Percentiles rank a stretch among this genome's conserved stretches.
Evolutionary conservation across 2,329 filamentous ascomycete genomes (phyloP).

Genomic region (Cylindrodendrum hubeiense): DNA sequence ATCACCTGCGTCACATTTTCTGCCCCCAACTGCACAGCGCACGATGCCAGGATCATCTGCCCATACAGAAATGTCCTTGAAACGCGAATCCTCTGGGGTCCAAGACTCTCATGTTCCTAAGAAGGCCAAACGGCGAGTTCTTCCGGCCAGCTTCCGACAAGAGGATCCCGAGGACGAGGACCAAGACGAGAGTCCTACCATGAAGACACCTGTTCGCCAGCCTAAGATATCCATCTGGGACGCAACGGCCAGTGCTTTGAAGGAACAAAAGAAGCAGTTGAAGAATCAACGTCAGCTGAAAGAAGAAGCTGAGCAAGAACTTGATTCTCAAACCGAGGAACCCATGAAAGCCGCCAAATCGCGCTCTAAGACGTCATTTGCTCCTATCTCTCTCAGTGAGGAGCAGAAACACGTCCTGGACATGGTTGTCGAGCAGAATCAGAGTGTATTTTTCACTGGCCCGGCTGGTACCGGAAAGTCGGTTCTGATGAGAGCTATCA

Average conservation of each 20-base stretch:
- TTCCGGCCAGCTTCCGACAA: conserved; percentile 65
- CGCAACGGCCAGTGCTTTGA: conserved; percentile 41
- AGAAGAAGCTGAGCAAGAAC: conserved; percentile 56
- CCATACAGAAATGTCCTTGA: conserved; percentile 47
- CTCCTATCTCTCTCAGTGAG: conserved; percentile 78
- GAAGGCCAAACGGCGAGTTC: conserved; percentile 70
- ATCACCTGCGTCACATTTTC: conserved; percentile 66
- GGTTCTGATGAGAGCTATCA: conserved; percentile 93
- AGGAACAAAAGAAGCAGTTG: conserved; percentile 82
- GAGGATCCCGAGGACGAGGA: conserved; percentile 52
- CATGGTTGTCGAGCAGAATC: conserved; percentile 81
- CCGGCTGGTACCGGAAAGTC: conserved; percentile 98
- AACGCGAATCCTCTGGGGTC: conserved; percentile 57
- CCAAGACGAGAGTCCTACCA: conserved; percentile 20
- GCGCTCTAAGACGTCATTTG: conserved; percentile 50
- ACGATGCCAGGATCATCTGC: conserved; percentile 32
- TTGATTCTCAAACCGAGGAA: conserved; percentile 37
- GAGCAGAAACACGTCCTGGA: conserved; percentile 89
- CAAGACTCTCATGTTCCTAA: conserved; percentile 43
- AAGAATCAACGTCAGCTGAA: conserved; percentile 65
- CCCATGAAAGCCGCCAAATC: not conserved
- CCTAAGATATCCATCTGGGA: conserved; percentile 42
- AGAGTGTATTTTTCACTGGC: conserved; percentile 98
- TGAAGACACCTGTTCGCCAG: conserved; percentile 43
- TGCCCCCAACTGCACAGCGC: conserved; percentile 49